phyloP scores from a whole-genome alignment of 495 filamentous ascomycete genomes.

The Podospora didyma region DNA sequence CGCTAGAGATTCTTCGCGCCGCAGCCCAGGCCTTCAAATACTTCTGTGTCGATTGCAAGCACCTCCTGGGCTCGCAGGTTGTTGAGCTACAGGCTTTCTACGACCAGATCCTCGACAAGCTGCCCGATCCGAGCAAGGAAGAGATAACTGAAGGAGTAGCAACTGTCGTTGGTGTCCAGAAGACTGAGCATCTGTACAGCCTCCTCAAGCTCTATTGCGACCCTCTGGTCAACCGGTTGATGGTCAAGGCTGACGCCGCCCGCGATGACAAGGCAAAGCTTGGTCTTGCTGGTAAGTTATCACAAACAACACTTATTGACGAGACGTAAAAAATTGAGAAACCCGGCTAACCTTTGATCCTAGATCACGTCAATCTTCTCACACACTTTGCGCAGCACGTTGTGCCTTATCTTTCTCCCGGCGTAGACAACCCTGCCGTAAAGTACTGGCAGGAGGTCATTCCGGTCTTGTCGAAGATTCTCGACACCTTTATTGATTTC shows the following conservation, averaged over 20 bases:
- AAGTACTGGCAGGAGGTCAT: slow-evolving; percentile 95
- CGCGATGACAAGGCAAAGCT: slow-evolving; percentile 74
- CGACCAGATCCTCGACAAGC: slow-evolving; percentile 75
- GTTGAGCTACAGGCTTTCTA: slow-evolving; percentile 87
- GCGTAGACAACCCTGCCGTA: slow-evolving; percentile 80
- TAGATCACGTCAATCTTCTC: slow-evolving; percentile 85
- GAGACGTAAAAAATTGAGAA: too few species aligned
- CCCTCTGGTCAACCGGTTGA: slow-evolving; percentile 80
- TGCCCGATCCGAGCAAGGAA: slow-evolving; percentile 83
- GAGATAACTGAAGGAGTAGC: slow-evolving; percentile 95
- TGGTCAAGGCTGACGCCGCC: slow-evolving; percentile 81
- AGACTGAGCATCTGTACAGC: slow-evolving; percentile 69
- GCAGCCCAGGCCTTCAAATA: slow-evolving; percentile 94
- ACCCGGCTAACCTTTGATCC: slow-evolving; percentile 24
- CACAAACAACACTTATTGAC: too few species aligned
- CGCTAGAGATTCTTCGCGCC: slow-evolving; percentile 83
- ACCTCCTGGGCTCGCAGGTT: slow-evolving; percentile 74
- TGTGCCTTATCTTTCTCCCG: slow-evolving; percentile 67
- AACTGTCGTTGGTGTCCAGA: slow-evolving; percentile 82
- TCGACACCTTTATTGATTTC: slow-evolving; percentile 78
- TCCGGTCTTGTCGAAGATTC: slow-evolving; percentile 75
- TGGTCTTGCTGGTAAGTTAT: slow-evolving; percentile 75
- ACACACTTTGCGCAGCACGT: slow-evolving; percentile 84
- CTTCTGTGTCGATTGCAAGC: slow-evolving; percentile 90
- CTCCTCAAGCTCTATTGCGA: slow-evolving; percentile 91